Evolutionary conservation across 345 rosid genomes (phyloP).

Genomic region (Pelargonium nanum): DNA sequence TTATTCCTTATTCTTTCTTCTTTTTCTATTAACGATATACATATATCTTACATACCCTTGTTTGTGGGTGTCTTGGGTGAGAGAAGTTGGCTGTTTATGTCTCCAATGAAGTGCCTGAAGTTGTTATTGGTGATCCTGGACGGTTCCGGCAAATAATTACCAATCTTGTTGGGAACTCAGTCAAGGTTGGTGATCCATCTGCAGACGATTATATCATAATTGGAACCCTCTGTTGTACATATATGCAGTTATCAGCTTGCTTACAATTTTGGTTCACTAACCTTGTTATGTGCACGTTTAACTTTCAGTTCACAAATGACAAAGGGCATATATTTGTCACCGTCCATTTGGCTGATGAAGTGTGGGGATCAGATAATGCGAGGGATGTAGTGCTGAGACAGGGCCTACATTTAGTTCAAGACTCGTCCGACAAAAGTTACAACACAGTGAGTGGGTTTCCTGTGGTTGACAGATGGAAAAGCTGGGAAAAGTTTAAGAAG

Average conservation of each 20-base stretch:
- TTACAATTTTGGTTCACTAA: too few relatives aligned
- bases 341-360: slow-evolving; percentile 69
- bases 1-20: neutral
- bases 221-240: neutral
- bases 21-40: slow-evolving; percentile 5
- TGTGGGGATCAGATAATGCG: slow-evolving; percentile 23
- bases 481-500: slow-evolving; percentile 63
- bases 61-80: slow-evolving; percentile 15
- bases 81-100: slow-evolving; percentile 79
- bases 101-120: slow-evolving; percentile 66
- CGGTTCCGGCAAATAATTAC: slow-evolving; percentile 83
- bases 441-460: slow-evolving; percentile 69
- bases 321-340: slow-evolving; percentile 79
- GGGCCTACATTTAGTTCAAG: slow-evolving; percentile 32
- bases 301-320: slow-evolving; percentile 62
- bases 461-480: slow-evolving; percentile 66
- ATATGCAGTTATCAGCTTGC: too few relatives aligned
- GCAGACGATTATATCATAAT: neutral
- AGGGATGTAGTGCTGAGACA: slow-evolving; percentile 48
- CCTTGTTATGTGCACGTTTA: neutral
- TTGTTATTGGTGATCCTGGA: slow-evolving; percentile 75
- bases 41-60: slow-evolving; percentile 12
- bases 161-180: slow-evolving; percentile 94
- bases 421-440: slow-evolving; percentile 17
- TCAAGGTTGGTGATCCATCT: slow-evolving; percentile 46